phyloP scores from a whole-genome alignment of 257 asterid species.

The Ophiorrhiza pumila region DNA sequence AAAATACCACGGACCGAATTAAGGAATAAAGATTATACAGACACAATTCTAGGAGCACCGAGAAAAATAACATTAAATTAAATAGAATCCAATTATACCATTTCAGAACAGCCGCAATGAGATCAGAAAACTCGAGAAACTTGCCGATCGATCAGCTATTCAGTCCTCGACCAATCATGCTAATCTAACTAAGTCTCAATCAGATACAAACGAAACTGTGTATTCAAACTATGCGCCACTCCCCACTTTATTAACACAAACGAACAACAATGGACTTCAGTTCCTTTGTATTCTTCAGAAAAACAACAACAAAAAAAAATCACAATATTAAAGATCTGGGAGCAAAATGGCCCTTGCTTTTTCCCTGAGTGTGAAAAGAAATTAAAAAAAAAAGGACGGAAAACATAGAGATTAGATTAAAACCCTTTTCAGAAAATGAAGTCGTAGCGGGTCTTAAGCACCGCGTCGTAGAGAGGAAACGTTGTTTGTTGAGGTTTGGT shows the following conservation, averaged over 20 bases:
- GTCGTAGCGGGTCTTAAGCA: background rate
- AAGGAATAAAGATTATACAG: background rate
- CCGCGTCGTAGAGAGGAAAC: slow-evolving; percentile 13
- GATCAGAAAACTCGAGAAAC: slow-evolving; percentile 53
- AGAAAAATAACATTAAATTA: background rate
- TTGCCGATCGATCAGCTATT: slow-evolving; percentile 41
- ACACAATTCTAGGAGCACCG: background rate
- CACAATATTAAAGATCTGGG: slow-evolving; percentile 41
- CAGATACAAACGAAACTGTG: background rate
- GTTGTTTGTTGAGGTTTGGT: slow-evolving; percentile 1
- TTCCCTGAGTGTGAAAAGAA: slow-evolving; percentile 26
- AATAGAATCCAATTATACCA: slow-evolving; percentile 46
- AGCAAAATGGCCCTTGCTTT: slow-evolving; percentile 30
- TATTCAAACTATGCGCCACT: slow-evolving; percentile 6
- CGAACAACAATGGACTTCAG: slow-evolving; percentile 23
- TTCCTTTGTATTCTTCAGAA: slow-evolving; percentile 16
- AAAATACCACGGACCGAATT: background rate
- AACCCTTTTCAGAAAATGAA: slow-evolving; percentile 7
- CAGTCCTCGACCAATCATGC: slow-evolving; percentile 19
- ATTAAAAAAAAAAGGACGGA: slow-evolving; percentile 23
- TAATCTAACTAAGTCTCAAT: background rate
- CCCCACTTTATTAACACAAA: background rate
- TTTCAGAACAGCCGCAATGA: slow-evolving; percentile 50
- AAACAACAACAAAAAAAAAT: slow-evolving; percentile 5
- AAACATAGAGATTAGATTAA: slow-evolving; percentile 24